Base-by-base conservation (phyloP, 2,329 filamentous ascomycete genomes). In the Claviceps sp. region DNA sequence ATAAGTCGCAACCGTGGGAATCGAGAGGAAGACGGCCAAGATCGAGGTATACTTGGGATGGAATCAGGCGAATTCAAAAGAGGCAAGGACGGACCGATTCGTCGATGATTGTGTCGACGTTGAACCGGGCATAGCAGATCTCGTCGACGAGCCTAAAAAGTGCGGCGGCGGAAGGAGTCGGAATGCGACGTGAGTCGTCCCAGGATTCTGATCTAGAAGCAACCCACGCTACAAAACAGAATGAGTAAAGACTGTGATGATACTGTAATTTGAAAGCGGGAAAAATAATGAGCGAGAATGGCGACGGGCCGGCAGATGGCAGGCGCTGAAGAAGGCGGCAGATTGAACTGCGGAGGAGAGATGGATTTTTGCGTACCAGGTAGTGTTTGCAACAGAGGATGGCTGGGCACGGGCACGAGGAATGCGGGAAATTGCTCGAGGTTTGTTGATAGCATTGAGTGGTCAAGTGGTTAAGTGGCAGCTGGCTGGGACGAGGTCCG, bases 351-450 rank as follows among this genome's bases (percentile, higher is more conserved):
- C 51, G 50, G 55, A 50, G 48, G 47, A 19, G 22, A 40, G 14
- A 53, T 53, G 52, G 48, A 47, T 50, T 51, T 47, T 24, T 49
- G n/a, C 14, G 37, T 39, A 34, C 30, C 17, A 38, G 46, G 46
- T 24, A 47, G 51, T 47, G 48, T 46, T 39, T 42, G 47, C 54
- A 53, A 53, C 46, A 55, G 52, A 48, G 54, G 48, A 53, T 54
- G 52, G 48, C 47, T 56, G 54, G 56, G 41, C 26, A 30, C 24
- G 38, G 48, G 52, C 55, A 56, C 52, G 54, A 60, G 58, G 59
- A 63, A 63, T 63, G 65, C 52, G 64, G 63, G 66, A 68, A 68
- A 68, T 68, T 68, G 62, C 64, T 37, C 60, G 57, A 60, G 49
- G 58, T 46, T 61, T 65, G 63, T 58, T 60, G 60, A 59, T 58